Conservation (phyloP, 2,329 filamentous ascomycete genomes). For the Xylariaceae sp. region DNA sequence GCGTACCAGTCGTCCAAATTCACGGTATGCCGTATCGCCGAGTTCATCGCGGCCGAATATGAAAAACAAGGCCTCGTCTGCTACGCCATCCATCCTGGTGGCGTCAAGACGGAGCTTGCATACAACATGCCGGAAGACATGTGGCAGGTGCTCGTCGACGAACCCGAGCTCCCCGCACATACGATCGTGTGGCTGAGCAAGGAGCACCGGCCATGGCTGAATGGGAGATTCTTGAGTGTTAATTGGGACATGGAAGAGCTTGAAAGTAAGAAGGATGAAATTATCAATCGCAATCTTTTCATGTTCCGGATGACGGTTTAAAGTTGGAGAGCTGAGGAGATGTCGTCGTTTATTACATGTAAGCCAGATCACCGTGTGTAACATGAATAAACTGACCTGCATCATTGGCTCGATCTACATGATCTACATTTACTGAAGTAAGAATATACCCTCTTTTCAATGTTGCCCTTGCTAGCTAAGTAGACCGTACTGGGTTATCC, state of each 20-base stretch:
- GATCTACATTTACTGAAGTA: too few species aligned
- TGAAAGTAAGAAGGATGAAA: conserved; percentile 39
- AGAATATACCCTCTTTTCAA: too few species aligned
- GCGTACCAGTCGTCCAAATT: conserved; percentile 56
- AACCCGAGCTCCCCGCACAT: conserved; percentile 38
- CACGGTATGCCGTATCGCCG: conserved; percentile 49
- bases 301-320: conserved; percentile 35
- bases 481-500: too few species aligned
- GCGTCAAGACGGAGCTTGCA: conserved; percentile 51
- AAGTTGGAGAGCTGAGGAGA: neutral
- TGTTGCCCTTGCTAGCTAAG: too few species aligned
- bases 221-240: conserved; percentile 37
- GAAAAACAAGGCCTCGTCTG: conserved; percentile 48
- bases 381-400: neutral
- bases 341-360: neutral
- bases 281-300: conserved; percentile 38
- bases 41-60: conserved; percentile 53
- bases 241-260: conserved; percentile 44
- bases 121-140: conserved; percentile 41
- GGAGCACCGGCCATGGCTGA: conserved; percentile 34
- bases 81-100: conserved; percentile 53
- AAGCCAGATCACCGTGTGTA: neutral
- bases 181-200: conserved; percentile 32
- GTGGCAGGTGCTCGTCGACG: conserved; percentile 36
- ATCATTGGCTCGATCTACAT: neutral